Conservation (phyloP, 2,329 filamentous ascomycete species). For the Davidsoniella eucalypti region DNA sequence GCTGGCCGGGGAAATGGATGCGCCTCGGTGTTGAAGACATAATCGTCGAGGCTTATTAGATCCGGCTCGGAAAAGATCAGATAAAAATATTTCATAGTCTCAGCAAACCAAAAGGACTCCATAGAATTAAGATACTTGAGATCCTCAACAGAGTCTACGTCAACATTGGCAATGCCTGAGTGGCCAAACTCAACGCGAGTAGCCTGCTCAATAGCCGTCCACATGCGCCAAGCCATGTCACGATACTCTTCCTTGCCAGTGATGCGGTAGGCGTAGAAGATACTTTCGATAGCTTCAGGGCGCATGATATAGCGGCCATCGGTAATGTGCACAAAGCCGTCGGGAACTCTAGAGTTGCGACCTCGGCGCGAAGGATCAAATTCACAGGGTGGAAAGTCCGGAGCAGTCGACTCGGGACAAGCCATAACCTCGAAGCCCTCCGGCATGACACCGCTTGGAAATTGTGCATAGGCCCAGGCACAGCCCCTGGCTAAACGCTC, state of each 20-base stretch:
- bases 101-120: slow-evolving; percentile 58
- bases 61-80: slow-evolving; percentile 50
- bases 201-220: slow-evolving; percentile 26
- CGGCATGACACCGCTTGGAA: slow-evolving; percentile 41
- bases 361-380: slow-evolving; percentile 17
- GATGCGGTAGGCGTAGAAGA: slow-evolving; percentile 37
- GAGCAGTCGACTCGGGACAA: slow-evolving; percentile 23
- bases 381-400: slow-evolving; percentile 16
- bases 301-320: slow-evolving; percentile 34
- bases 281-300: slow-evolving; percentile 35
- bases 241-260: slow-evolving; percentile 31
- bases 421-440: slow-evolving; percentile 32
- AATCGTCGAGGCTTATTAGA: slow-evolving; percentile 51
- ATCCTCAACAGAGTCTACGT: slow-evolving; percentile 19
- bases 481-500: slow-evolving; percentile 36
- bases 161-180: slow-evolving; percentile 26
- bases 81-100: slow-evolving; percentile 64
- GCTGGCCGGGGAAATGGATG: slow-evolving; percentile 25
- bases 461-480: slow-evolving; percentile 38
- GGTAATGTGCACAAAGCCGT: slow-evolving; percentile 45
- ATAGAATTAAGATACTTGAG: slow-evolving; percentile 38
- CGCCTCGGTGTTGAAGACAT: slow-evolving; percentile 41
- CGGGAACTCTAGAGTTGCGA: slow-evolving; percentile 22
- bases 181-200: slow-evolving; percentile 32
- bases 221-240: slow-evolving; percentile 38